Conservation (phyloP, 306 rosid species). For the Luffa aegyptiaca region DNA sequence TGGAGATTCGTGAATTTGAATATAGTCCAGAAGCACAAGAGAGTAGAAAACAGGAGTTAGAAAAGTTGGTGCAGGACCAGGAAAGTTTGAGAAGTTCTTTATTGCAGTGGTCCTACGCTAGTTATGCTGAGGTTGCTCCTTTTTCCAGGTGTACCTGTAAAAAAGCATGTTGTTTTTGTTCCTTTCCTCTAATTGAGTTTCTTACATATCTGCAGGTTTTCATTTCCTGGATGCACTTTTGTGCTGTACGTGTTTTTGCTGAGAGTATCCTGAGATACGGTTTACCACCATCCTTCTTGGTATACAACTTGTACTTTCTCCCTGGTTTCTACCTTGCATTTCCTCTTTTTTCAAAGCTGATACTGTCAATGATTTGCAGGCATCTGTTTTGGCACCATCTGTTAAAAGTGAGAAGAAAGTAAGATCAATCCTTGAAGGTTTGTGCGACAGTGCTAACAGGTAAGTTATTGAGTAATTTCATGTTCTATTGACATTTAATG, state of each 20-base stretch:
- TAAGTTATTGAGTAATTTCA: constrained; percentile 25
- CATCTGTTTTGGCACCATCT: constrained; percentile 75
- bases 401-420: constrained; percentile 75
- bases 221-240: constrained; percentile 96
- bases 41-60: constrained; percentile 60
- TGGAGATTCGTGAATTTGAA: constrained; percentile 86
- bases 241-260: constrained; percentile 67
- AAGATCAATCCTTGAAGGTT: constrained; percentile 71
- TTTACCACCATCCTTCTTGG: constrained; percentile 85
- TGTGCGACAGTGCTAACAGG: constrained; percentile 72
- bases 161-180: not conserved
- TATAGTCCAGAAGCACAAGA: constrained; percentile 76
- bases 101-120: constrained; percentile 81
- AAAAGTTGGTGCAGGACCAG: constrained; percentile 69
- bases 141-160: not conserved
- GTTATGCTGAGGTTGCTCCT: constrained; percentile 75
- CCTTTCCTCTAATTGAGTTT: constrained; percentile 10
- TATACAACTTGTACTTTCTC: constrained; percentile 20
- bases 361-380: constrained; percentile 39
- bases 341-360: constrained; percentile 10
- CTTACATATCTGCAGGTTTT: constrained; percentile 45
- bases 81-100: constrained; percentile 73
- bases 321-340: constrained; percentile 12
- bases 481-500: not conserved
- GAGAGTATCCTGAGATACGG: constrained; percentile 98